These are phyloP conservation scores for Aspergillus floridensis DNA, from an alignment of 2,329 filamentous ascomycete species.

Conservation along the genomic window DNA sequence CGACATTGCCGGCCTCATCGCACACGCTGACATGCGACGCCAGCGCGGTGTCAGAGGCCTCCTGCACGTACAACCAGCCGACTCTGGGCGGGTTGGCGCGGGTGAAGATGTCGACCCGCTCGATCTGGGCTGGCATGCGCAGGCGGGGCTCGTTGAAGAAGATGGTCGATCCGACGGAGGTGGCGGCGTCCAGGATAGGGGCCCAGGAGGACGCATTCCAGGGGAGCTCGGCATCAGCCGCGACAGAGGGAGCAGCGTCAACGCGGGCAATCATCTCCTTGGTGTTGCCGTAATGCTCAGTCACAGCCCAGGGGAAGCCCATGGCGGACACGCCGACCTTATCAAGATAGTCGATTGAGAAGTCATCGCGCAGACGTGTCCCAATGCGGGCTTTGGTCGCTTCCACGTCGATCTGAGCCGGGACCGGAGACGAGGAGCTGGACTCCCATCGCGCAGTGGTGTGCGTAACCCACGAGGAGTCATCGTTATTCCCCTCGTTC, in stretches of 20 bases:
- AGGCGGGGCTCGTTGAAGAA: slow-evolving; percentile 37
- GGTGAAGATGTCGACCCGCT: slow-evolving; percentile 26
- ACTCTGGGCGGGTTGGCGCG: slow-evolving; percentile 29
- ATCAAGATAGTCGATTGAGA: slow-evolving; percentile 40
- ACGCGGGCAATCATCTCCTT: slow-evolving; percentile 45
- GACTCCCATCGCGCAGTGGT: slow-evolving; percentile 10
- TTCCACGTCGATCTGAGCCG: slow-evolving; percentile 9
- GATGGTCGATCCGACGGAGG: slow-evolving; percentile 43
- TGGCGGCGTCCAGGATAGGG: slow-evolving; percentile 43
- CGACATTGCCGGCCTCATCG: slow-evolving; percentile 27
- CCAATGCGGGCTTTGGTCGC: slow-evolving; percentile 28
- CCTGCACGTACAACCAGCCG: slow-evolving; percentile 34
- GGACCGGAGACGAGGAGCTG: not conserved
- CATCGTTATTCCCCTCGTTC: not conserved
- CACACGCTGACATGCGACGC: slow-evolving; percentile 22
- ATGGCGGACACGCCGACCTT: slow-evolving; percentile 43
- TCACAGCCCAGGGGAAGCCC: slow-evolving; percentile 44
- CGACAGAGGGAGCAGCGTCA: slow-evolving; percentile 20
- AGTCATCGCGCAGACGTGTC: slow-evolving; percentile 29
- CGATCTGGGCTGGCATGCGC: slow-evolving; percentile 37
- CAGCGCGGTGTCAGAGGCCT: not conserved
- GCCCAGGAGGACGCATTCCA: slow-evolving; percentile 40
- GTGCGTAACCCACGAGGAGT: slow-evolving; percentile 17
- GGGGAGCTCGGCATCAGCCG: not conserved
- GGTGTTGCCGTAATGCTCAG: slow-evolving; percentile 38